Evolutionary conservation across 768 basidiomycete species (phyloP), one percentile per base, ranked within the genome.

Genomic region (Russula earlei): DNA sequence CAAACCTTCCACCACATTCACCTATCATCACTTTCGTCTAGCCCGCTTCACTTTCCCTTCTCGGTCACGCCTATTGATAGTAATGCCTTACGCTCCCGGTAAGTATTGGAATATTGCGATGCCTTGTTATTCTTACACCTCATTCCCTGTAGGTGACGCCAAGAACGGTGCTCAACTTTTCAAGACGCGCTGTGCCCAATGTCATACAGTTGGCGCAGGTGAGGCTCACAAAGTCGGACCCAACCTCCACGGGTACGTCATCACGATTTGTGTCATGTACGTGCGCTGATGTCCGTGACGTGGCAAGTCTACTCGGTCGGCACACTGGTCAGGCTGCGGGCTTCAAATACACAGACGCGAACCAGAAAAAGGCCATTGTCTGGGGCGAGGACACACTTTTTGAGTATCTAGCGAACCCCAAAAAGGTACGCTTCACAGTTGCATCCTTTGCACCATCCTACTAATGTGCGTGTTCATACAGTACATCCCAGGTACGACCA

Each of bases 401-500:
- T 69, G 94, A 94, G 56, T 93, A 93, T 72, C 83, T 93, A 52
- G 89, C 92, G 74, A 92, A 96, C 79, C 94, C 94, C 59, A 97
- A 97, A 79, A 95, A 95, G 82, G 91, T 88, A 56, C 60, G 77
- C 70, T 22, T 34, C 52, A 11, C 46, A 1, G 20, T 54, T 4
- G 33, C 17, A 19, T n/a, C 14, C 20, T 10, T 27, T 27, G 43
- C n/a, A 8, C 10, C n/a, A 31, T 20, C 4, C 24, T 24, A 10
- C 33, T 54, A 31, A 49, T n/a, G 33, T 7, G 8, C 22, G 10
- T 20, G 11, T 36, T 20, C 27, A 0, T 41, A 5, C 56, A 90
- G 87, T 93, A 92, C 75, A 94, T 94, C 63, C 91, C 91, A 37
- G 93, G 94, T 46, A 96, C 94, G 49, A 96, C 95, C 77, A 97